A percentile compares a stretch with the other conserved stretches of the same genome.
Evolutionary conservation across 345 rosid species (phyloP).

Genomic region (Salix viminalis): DNA sequence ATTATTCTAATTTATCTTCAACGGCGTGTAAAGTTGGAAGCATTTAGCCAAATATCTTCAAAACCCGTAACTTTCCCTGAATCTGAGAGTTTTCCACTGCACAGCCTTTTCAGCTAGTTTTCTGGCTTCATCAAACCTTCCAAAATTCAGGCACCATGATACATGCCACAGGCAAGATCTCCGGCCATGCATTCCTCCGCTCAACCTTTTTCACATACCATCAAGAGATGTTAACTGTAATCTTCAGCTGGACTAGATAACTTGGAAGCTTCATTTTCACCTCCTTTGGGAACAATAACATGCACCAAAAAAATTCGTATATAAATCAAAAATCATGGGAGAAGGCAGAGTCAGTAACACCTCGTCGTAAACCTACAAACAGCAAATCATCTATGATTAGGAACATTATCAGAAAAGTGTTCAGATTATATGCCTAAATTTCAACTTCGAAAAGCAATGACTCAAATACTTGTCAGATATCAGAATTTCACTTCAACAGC

Average conservation of each 20-base stretch:
- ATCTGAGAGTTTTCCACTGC: conserved; percentile 47
- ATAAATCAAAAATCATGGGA: conserved; percentile 48
- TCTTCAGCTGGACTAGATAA: conserved; percentile 21
- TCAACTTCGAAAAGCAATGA: not conserved
- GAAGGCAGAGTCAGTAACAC: conserved; percentile 53
- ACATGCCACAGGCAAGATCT: conserved; percentile 65
- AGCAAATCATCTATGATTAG: not conserved
- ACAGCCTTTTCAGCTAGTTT: conserved; percentile 55
- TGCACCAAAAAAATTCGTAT: conserved; percentile 52
- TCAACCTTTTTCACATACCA: conserved; percentile 65
- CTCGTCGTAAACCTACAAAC: conserved; percentile 70
- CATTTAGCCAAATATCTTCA: not conserved
- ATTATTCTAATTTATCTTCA: not conserved
- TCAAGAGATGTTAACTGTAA: conserved; percentile 40
- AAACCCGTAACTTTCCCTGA: conserved; percentile 54
- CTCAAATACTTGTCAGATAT: not conserved
- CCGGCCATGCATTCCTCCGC: conserved; percentile 49
- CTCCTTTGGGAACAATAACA: conserved; percentile 15
- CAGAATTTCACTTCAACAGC: conserved; percentile 37
- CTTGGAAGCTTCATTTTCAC: conserved; percentile 23
- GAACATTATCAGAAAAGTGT: not conserved
- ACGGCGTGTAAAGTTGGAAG: not conserved
- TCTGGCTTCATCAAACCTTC: conserved; percentile 53
- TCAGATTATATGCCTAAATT: not conserved
- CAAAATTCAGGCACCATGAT: conserved; percentile 57